Evolutionary conservation across 176 grass and related monocot species (phyloP).

Genomic region (Aegilops speltoides): DNA sequence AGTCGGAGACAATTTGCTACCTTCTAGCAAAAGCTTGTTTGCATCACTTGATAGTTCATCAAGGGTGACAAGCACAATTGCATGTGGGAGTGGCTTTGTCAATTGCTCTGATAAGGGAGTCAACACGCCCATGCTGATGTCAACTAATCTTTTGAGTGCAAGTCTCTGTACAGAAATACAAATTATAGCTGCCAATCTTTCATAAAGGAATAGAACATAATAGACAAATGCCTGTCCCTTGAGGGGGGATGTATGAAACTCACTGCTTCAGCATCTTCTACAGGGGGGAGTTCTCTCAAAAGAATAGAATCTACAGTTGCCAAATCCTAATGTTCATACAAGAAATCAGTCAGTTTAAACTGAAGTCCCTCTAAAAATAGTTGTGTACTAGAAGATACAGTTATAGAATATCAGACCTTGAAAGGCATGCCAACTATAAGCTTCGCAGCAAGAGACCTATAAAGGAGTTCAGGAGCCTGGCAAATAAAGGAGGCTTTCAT

Average conservation of each 20-base stretch:
- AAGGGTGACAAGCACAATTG: constrained; percentile 83
- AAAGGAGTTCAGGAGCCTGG: constrained; percentile 78
- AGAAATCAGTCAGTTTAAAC: constrained; percentile 29
- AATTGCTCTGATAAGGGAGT: constrained; percentile 86
- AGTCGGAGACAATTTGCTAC: constrained; percentile 38
- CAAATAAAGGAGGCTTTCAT: constrained; percentile 32
- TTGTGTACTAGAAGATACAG: constrained; percentile 18
- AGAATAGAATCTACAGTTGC: constrained; percentile 99
- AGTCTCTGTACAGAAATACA: constrained; percentile 75
- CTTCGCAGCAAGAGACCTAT: constrained; percentile 84
- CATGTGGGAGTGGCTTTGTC: constrained; percentile 82
- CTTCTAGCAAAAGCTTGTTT: constrained; percentile 92
- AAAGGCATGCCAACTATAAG: constrained; percentile 97
- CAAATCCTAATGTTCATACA: constrained; percentile 68
- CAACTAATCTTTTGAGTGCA: constrained; percentile 91
- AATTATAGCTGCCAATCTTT: constrained; percentile 14
- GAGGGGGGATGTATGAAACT: constrained; percentile 16
- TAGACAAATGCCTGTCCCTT: background rate
- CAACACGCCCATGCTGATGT: constrained; percentile 91
- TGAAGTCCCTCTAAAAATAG: constrained; percentile 25
- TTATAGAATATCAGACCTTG: constrained; percentile 72
- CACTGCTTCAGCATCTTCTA: constrained; percentile 88
- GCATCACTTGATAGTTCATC: constrained; percentile 79
- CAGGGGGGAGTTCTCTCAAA: constrained; percentile 82
- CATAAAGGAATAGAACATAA: background rate